Conservation (phyloP, 2,329 filamentous ascomycete species). For the Diplodia seriata region DNA sequence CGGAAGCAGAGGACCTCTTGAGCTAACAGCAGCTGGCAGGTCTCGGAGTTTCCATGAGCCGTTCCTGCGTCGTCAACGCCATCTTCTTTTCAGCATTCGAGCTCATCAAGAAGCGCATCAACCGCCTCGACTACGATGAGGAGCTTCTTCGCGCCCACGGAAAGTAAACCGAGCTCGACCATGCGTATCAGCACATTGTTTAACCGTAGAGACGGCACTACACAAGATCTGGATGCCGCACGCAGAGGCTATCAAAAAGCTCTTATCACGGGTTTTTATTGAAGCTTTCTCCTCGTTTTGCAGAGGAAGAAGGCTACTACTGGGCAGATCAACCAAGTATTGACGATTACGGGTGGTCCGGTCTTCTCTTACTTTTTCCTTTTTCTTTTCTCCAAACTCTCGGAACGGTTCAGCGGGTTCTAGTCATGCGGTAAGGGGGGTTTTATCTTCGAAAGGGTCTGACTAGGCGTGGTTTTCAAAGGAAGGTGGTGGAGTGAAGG, state of each 20-base stretch:
- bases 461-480: not conserved
- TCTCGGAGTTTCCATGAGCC: conserved; percentile 80
- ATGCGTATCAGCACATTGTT: not conserved
- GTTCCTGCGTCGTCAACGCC: conserved; percentile 82
- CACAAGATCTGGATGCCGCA: not conserved
- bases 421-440: too few species aligned
- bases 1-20: too few species aligned
- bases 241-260: not conserved
- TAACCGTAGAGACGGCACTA: not conserved
- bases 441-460: not conserved
- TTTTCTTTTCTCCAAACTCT: not conserved
- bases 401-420: not conserved
- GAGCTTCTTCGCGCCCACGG: conserved; percentile 35
- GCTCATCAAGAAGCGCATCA: conserved; percentile 71
- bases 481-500: not conserved
- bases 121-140: conserved; percentile 49
- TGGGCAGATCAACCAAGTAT: not conserved
- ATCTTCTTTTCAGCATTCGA: conserved; percentile 92
- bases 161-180: not conserved
- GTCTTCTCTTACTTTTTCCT: not conserved
- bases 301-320: not conserved
- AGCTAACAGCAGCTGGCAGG: conserved; percentile 41
- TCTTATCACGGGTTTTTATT: not conserved
- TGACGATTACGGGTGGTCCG: not conserved
- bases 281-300: not conserved